Evolutionary conservation across 2,329 filamentous ascomycete species (phyloP).

Genomic region (Claviceps purpurea): DNA sequence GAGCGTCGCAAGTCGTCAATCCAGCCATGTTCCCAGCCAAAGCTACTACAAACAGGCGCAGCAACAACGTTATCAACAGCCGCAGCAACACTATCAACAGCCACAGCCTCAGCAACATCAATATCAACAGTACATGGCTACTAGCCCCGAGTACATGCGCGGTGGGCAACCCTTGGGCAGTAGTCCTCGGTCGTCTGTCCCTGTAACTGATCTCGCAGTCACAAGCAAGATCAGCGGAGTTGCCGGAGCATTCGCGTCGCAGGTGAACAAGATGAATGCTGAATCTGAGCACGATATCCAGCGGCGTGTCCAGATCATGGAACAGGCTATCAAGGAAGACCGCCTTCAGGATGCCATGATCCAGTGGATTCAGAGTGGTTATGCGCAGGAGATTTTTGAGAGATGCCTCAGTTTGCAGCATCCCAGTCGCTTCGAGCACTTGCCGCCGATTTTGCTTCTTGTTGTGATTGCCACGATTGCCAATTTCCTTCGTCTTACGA

Average conservation of each 20-base stretch:
- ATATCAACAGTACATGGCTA: conserved; percentile 18
- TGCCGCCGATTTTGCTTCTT: conserved; percentile 48
- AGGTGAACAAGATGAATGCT: conserved; percentile 21
- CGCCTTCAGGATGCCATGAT: conserved; percentile 50
- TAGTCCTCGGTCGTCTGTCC: conserved; percentile 19
- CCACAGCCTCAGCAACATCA: conserved; percentile 9
- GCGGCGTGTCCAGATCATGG: conserved; percentile 44
- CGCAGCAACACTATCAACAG: conserved; percentile 8
- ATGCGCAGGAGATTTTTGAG: conserved; percentile 50
- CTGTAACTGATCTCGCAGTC: conserved; percentile 12
- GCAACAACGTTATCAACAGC: conserved; percentile 9
- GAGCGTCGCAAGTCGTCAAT: conserved; percentile 20
- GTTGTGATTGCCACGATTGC: conserved; percentile 53
- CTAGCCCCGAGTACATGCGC: conserved; percentile 24
- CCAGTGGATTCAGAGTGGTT: conserved; percentile 51
- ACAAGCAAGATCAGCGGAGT: conserved; percentile 21
- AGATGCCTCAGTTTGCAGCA: conserved; percentile 25
- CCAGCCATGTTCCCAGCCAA: conserved; percentile 16
- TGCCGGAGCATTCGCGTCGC: conserved; percentile 21
- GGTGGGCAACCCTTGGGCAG: conserved; percentile 18
- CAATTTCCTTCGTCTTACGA: conserved; percentile 39
- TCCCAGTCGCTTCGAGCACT: conserved; percentile 32
- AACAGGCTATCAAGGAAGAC: conserved; percentile 45
- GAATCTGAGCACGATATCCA: conserved; percentile 35
- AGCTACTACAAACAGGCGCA: conserved; percentile 5